Evolutionary conservation across 306 rosid genomes (phyloP), one percentile per base, ranked within the genome.

Genomic region (Cucurbita maxima): DNA sequence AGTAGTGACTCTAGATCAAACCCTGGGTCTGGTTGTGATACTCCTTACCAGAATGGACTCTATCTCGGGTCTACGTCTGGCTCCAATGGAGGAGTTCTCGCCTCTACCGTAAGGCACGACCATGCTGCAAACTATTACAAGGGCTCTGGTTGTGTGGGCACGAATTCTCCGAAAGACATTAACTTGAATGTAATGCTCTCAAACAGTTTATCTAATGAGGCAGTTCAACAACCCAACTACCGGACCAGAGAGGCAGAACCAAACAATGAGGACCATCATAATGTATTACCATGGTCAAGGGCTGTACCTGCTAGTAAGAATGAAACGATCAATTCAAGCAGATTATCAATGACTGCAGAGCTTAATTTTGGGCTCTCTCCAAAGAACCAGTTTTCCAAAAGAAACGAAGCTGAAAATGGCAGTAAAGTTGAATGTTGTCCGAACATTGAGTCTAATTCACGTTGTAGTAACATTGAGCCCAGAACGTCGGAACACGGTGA

Each of bases 221-320:
- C 73, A 19, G 62, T 59, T 77, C 80, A 80, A 19, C 77, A 75
- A 74, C 56, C 77, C 43, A 82, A 76, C 80, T 75, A 66, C 79
- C 82, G 76, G 71, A 73, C 72, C 78, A 52, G 63, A 66, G 83
- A 81, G 59, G 85, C 76, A 58, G 89, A 83, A 76, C 79, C 64
- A 18, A 81, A 83, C 80, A 78, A 79, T 36, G 92, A 79, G 81
- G 88, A 86, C 74, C 77, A 74, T 81, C 83, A 76, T 63, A 76
- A 82, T 4, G 76, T 54, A 56, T 75, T 89, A 74, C 97, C 96
- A 12, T 91, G 96, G 99, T 90, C 89, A 59, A 83, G 85, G 82
- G 79, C 84, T 30, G 84, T 76, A 72, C 75, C 79, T 55, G 44
- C 83, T 59, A 76, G 82, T 78, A 87, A 80, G 81, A 83, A 78